Base-by-base conservation (phyloP, 805 yeast genomes). In the Yarrowia sp. region DNA sequence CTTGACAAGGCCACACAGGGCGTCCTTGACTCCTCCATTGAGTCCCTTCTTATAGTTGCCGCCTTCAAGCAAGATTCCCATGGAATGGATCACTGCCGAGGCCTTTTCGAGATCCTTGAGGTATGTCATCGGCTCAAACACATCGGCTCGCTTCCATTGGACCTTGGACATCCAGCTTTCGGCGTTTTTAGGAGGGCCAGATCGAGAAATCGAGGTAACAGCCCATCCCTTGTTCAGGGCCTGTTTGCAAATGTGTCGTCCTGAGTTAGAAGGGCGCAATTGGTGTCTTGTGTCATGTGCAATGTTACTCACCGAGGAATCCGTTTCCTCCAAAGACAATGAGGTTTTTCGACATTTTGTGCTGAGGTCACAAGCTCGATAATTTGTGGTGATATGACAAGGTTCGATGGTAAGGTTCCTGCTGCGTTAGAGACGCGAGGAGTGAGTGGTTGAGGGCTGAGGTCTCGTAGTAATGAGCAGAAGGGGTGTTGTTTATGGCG, bases 281-380 rank as follows among this genome's bases (percentile, higher is more conserved):
- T 12, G 15, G 12, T 32, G 11, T 26, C 49, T 22, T n/a, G 36
- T 35, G 10, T 10, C 8, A 0, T 5, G 19, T 5, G 14, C 9
- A 5, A 8, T 49, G 7, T 2, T 4, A 56, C 69, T 71, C 71
- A 72, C 86, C 89, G 16, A 93, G 77, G 75, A 91, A 91, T 9
- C 98, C 98, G 72, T 86, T 87, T 0, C 98, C 97, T 16, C 98
- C 98, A 74, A 92, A 86, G 0, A 92, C 91, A 3, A 91, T 86
- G 2, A 85, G 71, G 56, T 70, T 72, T 73, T 79, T 81, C 58
- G 65, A 49, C 67, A 63, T 63, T 38, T 10, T 48, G 46, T 52
- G 46, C 45, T 52, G 67, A 19, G 48, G 48, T 48, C 12, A 46
- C 12, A 12, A 48, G 32, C 43, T 16, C 35, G 65, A 43, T 32